Base-by-base conservation (phyloP, 2,329 filamentous ascomycete genomes). In the Fusarium pseudoanthophilum region DNA sequence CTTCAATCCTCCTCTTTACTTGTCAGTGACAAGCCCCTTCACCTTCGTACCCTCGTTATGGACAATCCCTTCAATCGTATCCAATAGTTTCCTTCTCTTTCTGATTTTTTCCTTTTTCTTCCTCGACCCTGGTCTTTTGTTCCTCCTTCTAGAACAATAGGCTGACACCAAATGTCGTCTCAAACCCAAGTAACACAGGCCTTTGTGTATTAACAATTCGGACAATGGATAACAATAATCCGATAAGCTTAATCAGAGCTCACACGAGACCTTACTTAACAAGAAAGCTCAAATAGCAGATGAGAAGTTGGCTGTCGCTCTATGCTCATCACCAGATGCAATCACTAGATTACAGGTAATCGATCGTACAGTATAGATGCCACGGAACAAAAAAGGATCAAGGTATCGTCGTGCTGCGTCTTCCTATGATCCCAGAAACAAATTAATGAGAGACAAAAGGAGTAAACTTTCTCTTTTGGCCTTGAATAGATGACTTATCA, bases 311-410 rank as follows among this genome's bases (percentile, higher is more conserved):
- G 10, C 42, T 60, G 34, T 39, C 36, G 21, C 28, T 46, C 45
- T 59, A 32, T 32, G 40, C 37, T 45, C 58, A 39, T 60, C 62
- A 24, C 53, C 37, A 37, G 13, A 13, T 32, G n/a, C 39, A 61
- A 71, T 40, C 39, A 49, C 61, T 71, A 26, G 45, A 60, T 58
- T 58, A 37, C 43, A 30, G 26, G n/a, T 21, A 57, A 56, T 56
- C 26, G 24, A 28, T 42, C 37, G 42, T 36, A 34, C 48, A 57
- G 34, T 37, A 60, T 32, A 56, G 24, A 53, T n/a, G 56, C n/a
- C 20, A 13, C 11, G 10, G 15, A 24, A 49, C 24, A 24, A 65
- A 32, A 53, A 34, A 20, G 28, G 28, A 14, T 20, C 21, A n/a
- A 30, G 24, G 43, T 28, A n/a, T 40, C n/a, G 55, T 21, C 28